These are phyloP conservation scores for Pythium plurisporium DNA, from an alignment of 352 stramenopile genomes.

Conservation along the genomic window DNA sequence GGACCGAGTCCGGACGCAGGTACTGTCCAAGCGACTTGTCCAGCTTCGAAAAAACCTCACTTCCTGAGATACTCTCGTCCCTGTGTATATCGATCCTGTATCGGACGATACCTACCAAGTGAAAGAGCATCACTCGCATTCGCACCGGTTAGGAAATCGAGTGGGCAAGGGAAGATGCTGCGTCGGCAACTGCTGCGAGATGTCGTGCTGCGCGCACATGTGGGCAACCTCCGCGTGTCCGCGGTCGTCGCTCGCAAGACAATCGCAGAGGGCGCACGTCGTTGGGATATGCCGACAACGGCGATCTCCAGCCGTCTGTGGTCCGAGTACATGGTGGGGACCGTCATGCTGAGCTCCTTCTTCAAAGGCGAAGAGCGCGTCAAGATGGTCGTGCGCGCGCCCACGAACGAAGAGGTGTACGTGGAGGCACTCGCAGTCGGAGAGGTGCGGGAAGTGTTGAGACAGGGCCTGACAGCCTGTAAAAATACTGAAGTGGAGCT, in stretches of 20 bases:
- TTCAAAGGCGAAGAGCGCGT: slow-evolving; percentile 86
- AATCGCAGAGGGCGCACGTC: slow-evolving; percentile 45
- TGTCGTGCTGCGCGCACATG: slow-evolving; percentile 63
- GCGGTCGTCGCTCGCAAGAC: slow-evolving; percentile 59
- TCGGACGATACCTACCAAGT: neutral
- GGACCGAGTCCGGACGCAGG: slow-evolving; percentile 48
- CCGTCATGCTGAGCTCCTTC: slow-evolving; percentile 82
- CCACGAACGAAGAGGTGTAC: slow-evolving; percentile 65
- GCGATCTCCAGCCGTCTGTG: slow-evolving; percentile 56
- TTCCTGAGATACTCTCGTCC: slow-evolving; percentile 14
- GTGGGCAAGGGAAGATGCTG: slow-evolving; percentile 14
- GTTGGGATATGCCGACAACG: slow-evolving; percentile 45
- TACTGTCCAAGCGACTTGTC: slow-evolving; percentile 39
- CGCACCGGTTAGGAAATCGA: neutral
- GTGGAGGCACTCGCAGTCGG: slow-evolving; percentile 74
- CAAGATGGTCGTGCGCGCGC: slow-evolving; percentile 63
- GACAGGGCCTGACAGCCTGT: no score
- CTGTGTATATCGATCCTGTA: neutral
- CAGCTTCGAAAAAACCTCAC: slow-evolving; percentile 47
- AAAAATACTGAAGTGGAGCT: no score
- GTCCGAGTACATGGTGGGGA: slow-evolving; percentile 87
- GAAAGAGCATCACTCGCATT: slow-evolving; percentile 16
- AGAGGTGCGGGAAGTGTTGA: no score
- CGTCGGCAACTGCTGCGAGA: slow-evolving; percentile 38
- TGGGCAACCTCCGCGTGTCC: slow-evolving; percentile 80